A percentile compares a stretch with the other conserved stretches of the same genome.
Conservation (phyloP, 495 filamentous ascomycete genomes). For the Daldinia caldariorum region DNA sequence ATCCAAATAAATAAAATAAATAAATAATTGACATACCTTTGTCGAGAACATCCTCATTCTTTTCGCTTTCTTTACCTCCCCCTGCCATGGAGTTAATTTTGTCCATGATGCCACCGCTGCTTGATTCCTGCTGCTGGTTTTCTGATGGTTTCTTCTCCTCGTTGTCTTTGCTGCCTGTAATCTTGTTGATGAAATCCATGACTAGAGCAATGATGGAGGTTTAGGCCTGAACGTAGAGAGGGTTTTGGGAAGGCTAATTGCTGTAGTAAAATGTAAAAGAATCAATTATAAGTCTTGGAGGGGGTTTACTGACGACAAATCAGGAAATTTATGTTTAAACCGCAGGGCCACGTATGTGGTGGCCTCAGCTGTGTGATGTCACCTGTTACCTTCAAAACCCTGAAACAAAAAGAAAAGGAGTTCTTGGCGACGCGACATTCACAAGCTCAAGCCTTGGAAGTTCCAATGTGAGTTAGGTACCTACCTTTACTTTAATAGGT, state of each 20-base stretch:
- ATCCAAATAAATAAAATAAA: no score
- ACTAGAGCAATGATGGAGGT: background rate
- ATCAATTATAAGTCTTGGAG: no score
- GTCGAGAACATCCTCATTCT: constrained; percentile 74
- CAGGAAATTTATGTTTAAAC: no score
- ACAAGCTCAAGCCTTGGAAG: no score
- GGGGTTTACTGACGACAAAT: no score
- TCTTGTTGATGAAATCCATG: constrained; percentile 57
- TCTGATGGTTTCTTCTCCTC: constrained; percentile 26
- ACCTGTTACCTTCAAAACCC: no score
- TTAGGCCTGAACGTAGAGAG: background rate
- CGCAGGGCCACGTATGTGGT: no score
- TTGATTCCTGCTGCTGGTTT: constrained; percentile 30
- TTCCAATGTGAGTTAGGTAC: no score
- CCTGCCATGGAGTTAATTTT: constrained; percentile 70
- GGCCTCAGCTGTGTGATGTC: no score
- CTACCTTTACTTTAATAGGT: no score
- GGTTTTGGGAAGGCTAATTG: background rate
- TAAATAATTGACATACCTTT: constrained; percentile 57
- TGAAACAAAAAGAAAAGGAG: no score
- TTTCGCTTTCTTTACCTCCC: constrained; percentile 71
- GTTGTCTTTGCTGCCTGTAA: constrained; percentile 40
- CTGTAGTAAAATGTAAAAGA: background rate
- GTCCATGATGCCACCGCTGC: constrained; percentile 62
- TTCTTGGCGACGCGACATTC: no score